A percentile compares a stretch with the other conserved stretches of the same genome.
These are phyloP conservation scores for Candida silvicultrix DNA, from an alignment of 805 yeast species.

Conservation along the genomic window DNA sequence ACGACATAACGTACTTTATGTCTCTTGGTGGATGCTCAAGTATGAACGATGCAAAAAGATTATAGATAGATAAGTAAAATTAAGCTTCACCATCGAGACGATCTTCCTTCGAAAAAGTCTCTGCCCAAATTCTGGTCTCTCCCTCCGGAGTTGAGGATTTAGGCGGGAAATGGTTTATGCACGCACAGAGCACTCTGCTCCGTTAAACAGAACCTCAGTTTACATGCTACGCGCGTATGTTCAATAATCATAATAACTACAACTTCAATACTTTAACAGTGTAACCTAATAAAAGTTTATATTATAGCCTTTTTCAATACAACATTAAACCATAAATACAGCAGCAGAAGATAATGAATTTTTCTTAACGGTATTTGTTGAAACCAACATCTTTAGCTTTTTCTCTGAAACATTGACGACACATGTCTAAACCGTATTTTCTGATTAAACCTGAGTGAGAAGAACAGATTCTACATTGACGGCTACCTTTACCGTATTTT, in stretches of 20 bases:
- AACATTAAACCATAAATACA: slow-evolving; percentile 12
- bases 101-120: no score
- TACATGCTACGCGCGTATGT: neutral
- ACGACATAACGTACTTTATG: slow-evolving; percentile 3
- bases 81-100: neutral
- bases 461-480: slow-evolving; percentile 99
- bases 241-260: neutral
- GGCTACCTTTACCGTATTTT: slow-evolving; percentile 99
- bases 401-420: slow-evolving; percentile 99
- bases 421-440: slow-evolving; percentile 98
- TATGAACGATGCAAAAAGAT: neutral
- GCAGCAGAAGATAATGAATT: slow-evolving; percentile 8
- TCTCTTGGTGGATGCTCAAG: neutral
- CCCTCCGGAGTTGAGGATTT: neutral
- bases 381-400: slow-evolving; percentile 98
- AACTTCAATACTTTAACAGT: neutral
- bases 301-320: slow-evolving; percentile 11
- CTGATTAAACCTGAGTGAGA: slow-evolving; percentile 99
- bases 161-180: neutral
- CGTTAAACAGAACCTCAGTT: no score
- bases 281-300: neutral
- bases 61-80: neutral
- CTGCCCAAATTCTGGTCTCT: neutral
- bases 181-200: neutral
- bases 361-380: slow-evolving; percentile 91